Evolutionary conservation across 2,329 filamentous ascomycete species (phyloP), one percentile per base, ranked within the genome.

Genomic region (Penicillium crustosum): DNA sequence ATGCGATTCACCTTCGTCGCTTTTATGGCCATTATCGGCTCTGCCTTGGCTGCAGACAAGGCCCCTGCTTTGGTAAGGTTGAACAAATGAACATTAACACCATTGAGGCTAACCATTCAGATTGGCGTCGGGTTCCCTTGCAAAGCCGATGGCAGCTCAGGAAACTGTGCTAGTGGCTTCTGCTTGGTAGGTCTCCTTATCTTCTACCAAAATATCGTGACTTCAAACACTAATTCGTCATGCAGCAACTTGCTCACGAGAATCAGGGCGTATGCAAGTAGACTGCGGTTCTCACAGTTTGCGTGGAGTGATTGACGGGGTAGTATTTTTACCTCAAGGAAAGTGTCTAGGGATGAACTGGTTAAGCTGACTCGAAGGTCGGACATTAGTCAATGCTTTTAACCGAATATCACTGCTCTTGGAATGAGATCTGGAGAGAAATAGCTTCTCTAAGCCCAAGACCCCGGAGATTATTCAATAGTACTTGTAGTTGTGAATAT

Each of bases 101-200:
- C 2, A 41, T 31, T 19, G 10, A 27, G 13, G 9, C 42, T 47
- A 41, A 53, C 8, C 1, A 17, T 13, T 27, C 8, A 57, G 54
- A 53, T 57, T 42, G 19, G 8, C 2, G 9, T 8, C n/a, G 42
- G 49, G 15, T n/a, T n/a, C 19, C 41, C 41, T 6, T 57, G 54
- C 42, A 57, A 38, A 15, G n/a, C 33, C 6, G 54, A 57, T 29
- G 54, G 54, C n/a, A 57, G 49, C 36, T 23, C 29, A 5, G 54
- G 54, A 23, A 48, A 53, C 33, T 57, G 54, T 33, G 35, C 42
- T 3, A 57, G 54, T 19, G 42, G 42, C 1, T 57, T 53, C 35
- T 57, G 54, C 6, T 17, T 57, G 49, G 54, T 53, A 35, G 0
- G 49, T 6, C 17, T 23, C 23, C 6, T 19, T n/a, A 2, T 9